Conservation (phyloP, 257 asterid species). For the Vinca minor region DNA sequence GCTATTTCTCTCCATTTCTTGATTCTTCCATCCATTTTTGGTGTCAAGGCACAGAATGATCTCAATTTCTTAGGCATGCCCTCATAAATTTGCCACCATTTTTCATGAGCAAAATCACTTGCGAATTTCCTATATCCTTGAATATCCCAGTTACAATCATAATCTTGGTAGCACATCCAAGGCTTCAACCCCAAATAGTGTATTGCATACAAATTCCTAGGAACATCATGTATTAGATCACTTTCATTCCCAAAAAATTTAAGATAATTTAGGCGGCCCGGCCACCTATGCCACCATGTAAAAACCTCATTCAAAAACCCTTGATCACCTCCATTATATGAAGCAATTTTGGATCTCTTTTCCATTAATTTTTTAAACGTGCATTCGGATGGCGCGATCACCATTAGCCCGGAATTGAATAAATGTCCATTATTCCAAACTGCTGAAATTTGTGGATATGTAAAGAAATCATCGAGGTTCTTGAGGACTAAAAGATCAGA, state of each 20-base stretch:
- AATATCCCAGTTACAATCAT: slow-evolving; percentile 74
- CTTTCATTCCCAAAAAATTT: slow-evolving; percentile 36
- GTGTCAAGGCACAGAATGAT: slow-evolving; percentile 32
- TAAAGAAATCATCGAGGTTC: slow-evolving; percentile 52
- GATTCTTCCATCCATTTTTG: slow-evolving; percentile 22
- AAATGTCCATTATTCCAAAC: slow-evolving; percentile 50
- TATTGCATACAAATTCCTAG: slow-evolving; percentile 35
- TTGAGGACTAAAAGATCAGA: slow-evolving; percentile 50
- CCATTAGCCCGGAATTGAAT: slow-evolving; percentile 79
- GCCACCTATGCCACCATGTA: slow-evolving; percentile 82
- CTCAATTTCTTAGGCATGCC: slow-evolving; percentile 45
- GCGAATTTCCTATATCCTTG: slow-evolving; percentile 36
- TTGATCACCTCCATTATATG: slow-evolving; percentile 90
- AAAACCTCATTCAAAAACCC: slow-evolving; percentile 72
- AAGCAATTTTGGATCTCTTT: slow-evolving; percentile 34
- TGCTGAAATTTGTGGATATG: slow-evolving; percentile 64
- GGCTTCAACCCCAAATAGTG: slow-evolving; percentile 86
- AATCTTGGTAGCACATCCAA: slow-evolving; percentile 63
- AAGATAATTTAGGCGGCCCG: slow-evolving; percentile 41
- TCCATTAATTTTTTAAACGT: slow-evolving; percentile 42
- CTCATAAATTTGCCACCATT: slow-evolving; percentile 61
- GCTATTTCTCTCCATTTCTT: slow-evolving; percentile 25
- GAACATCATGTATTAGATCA: slow-evolving; percentile 24
- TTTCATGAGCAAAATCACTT: slow-evolving; percentile 51
- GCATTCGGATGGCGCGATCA: slow-evolving; percentile 75